These are phyloP conservation scores for Verticillium albo-atrum DNA, from an alignment of 2,329 filamentous ascomycete genomes.

Conservation along the genomic window DNA sequence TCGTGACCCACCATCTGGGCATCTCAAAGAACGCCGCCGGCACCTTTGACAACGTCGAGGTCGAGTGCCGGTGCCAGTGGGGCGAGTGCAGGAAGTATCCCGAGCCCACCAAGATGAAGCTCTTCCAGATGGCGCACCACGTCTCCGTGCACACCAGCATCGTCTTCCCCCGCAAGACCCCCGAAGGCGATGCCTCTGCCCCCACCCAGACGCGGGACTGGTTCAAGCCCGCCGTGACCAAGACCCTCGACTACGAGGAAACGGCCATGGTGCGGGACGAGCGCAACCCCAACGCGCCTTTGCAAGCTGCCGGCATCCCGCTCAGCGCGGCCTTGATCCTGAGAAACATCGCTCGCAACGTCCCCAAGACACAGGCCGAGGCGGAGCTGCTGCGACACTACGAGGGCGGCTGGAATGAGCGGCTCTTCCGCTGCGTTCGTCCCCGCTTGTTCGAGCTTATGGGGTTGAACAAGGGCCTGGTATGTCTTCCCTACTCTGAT, in stretches of 20 bases:
- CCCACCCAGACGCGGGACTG: conserved; percentile 22
- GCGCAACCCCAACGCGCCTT: conserved; percentile 50
- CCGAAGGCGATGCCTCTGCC: background rate
- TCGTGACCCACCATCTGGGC: conserved; percentile 60
- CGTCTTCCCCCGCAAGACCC: background rate
- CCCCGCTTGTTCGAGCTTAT: conserved; percentile 64
- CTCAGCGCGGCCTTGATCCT: conserved; percentile 73
- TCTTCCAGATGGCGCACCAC: conserved; percentile 55
- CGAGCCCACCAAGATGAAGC: conserved; percentile 35
- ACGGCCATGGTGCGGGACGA: conserved; percentile 54
- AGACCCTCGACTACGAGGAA: conserved; percentile 50
- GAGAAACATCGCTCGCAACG: conserved; percentile 70
- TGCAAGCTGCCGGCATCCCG: conserved; percentile 72
- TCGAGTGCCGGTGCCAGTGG: conserved; percentile 62
- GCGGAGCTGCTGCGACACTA: conserved; percentile 48
- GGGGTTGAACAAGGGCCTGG: conserved; percentile 62
- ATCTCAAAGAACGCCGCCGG: conserved; percentile 51
- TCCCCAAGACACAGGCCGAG: conserved; percentile 56
- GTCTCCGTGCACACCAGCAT: conserved; percentile 61
- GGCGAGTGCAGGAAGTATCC: conserved; percentile 56
- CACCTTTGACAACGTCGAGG: conserved; percentile 50
- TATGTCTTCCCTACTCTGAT: conserved; percentile 23
- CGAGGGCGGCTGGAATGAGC: conserved; percentile 57
- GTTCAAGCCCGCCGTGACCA: conserved; percentile 51
- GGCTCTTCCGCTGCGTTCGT: conserved; percentile 61